Percentiles rank a stretch among this genome's conserved stretches.
Evolutionary conservation across 345 rosid species (phyloP).

Genomic region (Dipteronia sinensis): DNA sequence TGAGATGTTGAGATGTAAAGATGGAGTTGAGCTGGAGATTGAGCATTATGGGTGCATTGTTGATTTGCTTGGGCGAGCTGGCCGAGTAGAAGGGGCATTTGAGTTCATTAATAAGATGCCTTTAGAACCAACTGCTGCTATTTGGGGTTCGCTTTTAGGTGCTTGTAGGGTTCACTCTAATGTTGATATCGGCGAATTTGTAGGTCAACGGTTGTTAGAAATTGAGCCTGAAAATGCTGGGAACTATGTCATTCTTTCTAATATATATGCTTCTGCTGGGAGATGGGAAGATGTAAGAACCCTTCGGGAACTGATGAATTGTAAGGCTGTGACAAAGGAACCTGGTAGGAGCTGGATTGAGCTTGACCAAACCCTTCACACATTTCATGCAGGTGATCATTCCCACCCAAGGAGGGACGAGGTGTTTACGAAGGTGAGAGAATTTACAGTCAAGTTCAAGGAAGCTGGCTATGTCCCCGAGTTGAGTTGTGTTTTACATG

Average conservation of each 20-base stretch:
- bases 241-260: conserved; percentile 80
- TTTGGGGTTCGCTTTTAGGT: conserved; percentile 84
- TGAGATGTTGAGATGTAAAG: conserved; percentile 48
- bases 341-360: conserved; percentile 93
- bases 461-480: conserved; percentile 86
- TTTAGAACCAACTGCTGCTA: conserved; percentile 70
- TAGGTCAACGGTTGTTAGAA: conserved; percentile 57
- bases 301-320: conserved; percentile 64
- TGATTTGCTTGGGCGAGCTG: conserved; percentile 92
- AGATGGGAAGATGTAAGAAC: conserved; percentile 83
- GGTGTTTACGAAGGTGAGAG: conserved; percentile 52
- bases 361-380: conserved; percentile 66
- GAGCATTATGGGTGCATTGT: conserved; percentile 86
- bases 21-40: conserved; percentile 55
- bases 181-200: conserved; percentile 64
- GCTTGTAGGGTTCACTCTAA: conserved; percentile 82
- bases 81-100: conserved; percentile 68
- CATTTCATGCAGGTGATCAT: conserved; percentile 76
- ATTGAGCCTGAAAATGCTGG: conserved; percentile 88
- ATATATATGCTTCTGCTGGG: conserved; percentile 78
- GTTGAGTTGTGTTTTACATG: conserved; percentile 72
- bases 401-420: conserved; percentile 82
- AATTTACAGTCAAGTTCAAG: conserved; percentile 55
- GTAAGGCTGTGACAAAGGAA: conserved; percentile 74
- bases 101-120: conserved; percentile 66